phyloP scores from a whole-genome alignment of 2,329 filamentous ascomycete genomes.

The Scedosporium apiospermum region DNA sequence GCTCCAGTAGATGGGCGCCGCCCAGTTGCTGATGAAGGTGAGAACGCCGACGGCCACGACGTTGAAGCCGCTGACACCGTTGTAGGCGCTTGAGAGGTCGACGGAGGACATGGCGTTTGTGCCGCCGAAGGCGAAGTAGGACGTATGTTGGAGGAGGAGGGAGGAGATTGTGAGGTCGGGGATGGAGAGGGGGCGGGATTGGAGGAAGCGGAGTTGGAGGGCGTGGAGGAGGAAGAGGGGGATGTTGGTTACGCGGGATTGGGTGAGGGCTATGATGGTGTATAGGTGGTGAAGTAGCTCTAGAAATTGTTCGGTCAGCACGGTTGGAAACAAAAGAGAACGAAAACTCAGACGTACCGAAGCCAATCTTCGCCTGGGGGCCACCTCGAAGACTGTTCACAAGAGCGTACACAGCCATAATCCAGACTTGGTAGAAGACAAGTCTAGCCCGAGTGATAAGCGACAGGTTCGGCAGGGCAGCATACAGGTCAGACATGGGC shows the following conservation, averaged over 20 bases:
- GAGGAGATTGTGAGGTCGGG: conserved; percentile 58
- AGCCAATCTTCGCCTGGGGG: conserved; percentile 1
- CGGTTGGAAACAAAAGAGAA: conserved; percentile 10
- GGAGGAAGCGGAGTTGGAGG: conserved; percentile 42
- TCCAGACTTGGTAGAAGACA: conserved; percentile 38
- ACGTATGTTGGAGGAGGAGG: conserved; percentile 68
- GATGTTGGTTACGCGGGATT: conserved; percentile 76
- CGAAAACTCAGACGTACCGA: background rate
- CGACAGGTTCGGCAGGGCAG: conserved; percentile 30
- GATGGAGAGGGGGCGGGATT: conserved; percentile 35
- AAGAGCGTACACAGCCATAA: conserved; percentile 27
- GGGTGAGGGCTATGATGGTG: conserved; percentile 73
- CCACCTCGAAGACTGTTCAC: conserved; percentile 25
- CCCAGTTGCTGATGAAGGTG: conserved; percentile 86
- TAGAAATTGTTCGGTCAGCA: conserved; percentile 7
- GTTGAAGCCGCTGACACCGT: conserved; percentile 76
- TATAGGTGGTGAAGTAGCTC: conserved; percentile 59
- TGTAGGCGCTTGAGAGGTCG: conserved; percentile 90
- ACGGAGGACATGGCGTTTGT: conserved; percentile 95
- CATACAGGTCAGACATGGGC: conserved; percentile 28
- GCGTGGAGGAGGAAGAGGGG: conserved; percentile 74
- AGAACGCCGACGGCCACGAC: conserved; percentile 70
- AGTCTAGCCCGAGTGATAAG: conserved; percentile 39
- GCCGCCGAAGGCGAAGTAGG: conserved; percentile 85
- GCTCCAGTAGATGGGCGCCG: conserved; percentile 80